These are phyloP conservation scores for Sextonia rubra DNA, from an alignment of 164 flowering plant species.

Conservation along the genomic window DNA sequence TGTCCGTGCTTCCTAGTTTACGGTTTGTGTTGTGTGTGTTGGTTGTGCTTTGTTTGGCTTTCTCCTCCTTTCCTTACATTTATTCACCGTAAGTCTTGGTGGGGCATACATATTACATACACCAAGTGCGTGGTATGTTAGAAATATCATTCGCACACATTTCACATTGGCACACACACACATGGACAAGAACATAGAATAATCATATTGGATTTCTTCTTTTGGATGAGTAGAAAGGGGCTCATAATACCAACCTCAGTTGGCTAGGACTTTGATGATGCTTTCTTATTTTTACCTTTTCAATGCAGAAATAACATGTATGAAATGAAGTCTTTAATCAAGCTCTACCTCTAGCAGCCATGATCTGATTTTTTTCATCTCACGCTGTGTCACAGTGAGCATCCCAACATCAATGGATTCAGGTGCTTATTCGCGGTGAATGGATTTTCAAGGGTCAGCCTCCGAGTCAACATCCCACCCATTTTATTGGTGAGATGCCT, in stretches of 20 bases:
- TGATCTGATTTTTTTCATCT: not conserved
- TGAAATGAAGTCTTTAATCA: not conserved
- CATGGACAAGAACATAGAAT: no score
- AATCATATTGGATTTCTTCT: not conserved
- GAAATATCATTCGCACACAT: no score
- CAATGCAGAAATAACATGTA: not conserved
- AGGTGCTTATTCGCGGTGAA: slow-evolving; percentile 56
- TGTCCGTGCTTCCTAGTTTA: no score
- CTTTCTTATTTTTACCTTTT: not conserved
- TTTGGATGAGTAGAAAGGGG: not conserved
- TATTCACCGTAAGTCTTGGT: no score
- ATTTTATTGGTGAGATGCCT: slow-evolving; percentile 46
- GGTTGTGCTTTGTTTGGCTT: no score
- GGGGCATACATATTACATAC: no score
- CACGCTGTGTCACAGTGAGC: slow-evolving; percentile 50
- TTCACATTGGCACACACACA: no score
- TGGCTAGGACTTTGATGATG: not conserved
- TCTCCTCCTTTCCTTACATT: no score
- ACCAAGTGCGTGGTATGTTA: no score
- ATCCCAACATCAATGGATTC: slow-evolving; percentile 56
- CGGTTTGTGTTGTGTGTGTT: no score
- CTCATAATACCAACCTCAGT: not conserved
- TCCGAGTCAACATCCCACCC: slow-evolving; percentile 49
- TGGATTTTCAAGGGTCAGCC: slow-evolving; percentile 60
- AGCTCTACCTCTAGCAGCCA: not conserved